These are phyloP conservation scores for Sporisorium sorghi DNA, from an alignment of 1,284 basidiomycete genomes.

Conservation along the genomic window DNA sequence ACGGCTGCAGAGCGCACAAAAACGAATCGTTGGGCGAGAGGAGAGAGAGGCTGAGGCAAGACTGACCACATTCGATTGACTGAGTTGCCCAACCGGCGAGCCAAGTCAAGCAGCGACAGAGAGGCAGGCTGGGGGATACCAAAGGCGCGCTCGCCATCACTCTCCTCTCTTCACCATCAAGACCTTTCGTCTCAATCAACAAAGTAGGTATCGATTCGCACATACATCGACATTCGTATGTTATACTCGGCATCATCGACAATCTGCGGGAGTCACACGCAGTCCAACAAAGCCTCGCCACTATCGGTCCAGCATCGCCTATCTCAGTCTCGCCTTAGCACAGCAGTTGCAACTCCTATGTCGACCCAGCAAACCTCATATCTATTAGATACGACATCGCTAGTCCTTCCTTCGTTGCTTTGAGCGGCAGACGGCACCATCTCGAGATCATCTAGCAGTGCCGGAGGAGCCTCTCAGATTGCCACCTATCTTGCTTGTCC, in stretches of 20 bases:
- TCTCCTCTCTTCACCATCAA: constrained; percentile 50
- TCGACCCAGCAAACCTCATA: background rate
- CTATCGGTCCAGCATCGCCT: constrained; percentile 11
- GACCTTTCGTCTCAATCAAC: constrained; percentile 33
- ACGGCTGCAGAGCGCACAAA: background rate
- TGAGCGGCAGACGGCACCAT: background rate
- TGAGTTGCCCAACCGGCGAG: background rate
- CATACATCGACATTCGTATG: constrained; percentile 21
- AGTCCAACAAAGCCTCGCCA: constrained; percentile 3
- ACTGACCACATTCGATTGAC: background rate
- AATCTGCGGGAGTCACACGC: constrained; percentile 15
- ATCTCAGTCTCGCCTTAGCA: background rate
- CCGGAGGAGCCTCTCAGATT: background rate
- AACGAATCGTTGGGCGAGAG: background rate
- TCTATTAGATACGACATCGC: too few relatives aligned
- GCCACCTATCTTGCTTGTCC: background rate
- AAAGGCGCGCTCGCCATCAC: constrained; percentile 16
- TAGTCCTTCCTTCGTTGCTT: too few relatives aligned
- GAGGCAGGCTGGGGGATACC: constrained; percentile 24
- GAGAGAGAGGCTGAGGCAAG: background rate
- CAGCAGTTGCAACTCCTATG: background rate
- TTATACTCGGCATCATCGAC: constrained; percentile 8
- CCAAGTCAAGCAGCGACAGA: constrained; percentile 4
- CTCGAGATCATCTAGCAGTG: background rate
- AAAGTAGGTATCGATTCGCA: constrained; percentile 41